phyloP scores from a whole-genome alignment of 148 eudicot species.

The Rhododendron simsii region DNA sequence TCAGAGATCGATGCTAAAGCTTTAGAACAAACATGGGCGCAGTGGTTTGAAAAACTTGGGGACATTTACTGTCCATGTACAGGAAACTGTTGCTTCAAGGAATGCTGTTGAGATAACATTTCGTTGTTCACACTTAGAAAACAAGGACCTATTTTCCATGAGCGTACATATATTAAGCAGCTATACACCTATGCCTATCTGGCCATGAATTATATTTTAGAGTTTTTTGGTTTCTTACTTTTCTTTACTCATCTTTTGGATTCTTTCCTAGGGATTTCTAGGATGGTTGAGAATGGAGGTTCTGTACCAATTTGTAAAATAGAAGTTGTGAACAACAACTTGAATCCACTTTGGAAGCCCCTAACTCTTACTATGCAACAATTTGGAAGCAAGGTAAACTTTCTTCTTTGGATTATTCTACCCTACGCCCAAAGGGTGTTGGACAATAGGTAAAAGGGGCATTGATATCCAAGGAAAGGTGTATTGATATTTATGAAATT shows the following conservation, averaged over 20 bases:
- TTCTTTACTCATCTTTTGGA: not conserved
- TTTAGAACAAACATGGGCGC: constrained; percentile 40
- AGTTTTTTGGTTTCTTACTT: not conserved
- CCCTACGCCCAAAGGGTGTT: too few species aligned
- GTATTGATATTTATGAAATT: too few species aligned
- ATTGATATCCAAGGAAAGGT: too few species aligned
- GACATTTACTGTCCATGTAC: constrained; percentile 60
- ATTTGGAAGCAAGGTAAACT: constrained; percentile 72
- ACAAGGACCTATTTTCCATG: constrained; percentile 81
- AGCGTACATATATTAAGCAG: constrained; percentile 49
- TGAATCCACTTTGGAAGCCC: constrained; percentile 92
- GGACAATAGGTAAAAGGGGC: too few species aligned
- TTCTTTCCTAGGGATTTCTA: constrained; percentile 66
- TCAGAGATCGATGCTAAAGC: constrained; percentile 55
- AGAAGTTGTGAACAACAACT: constrained; percentile 57
- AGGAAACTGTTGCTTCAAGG: constrained; percentile 69
- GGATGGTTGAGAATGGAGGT: constrained; percentile 56
- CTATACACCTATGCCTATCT: not conserved
- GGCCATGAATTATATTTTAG: not conserved
- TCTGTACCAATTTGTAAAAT: constrained; percentile 81
- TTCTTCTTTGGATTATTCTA: not conserved
- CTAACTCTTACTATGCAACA: constrained; percentile 70
- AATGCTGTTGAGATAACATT: constrained; percentile 63
- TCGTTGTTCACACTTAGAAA: constrained; percentile 56
- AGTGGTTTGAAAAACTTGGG: constrained; percentile 43